Evolutionary conservation across 176 grass and related monocot species (phyloP).

Genomic region (Triticum timopheevii): DNA sequence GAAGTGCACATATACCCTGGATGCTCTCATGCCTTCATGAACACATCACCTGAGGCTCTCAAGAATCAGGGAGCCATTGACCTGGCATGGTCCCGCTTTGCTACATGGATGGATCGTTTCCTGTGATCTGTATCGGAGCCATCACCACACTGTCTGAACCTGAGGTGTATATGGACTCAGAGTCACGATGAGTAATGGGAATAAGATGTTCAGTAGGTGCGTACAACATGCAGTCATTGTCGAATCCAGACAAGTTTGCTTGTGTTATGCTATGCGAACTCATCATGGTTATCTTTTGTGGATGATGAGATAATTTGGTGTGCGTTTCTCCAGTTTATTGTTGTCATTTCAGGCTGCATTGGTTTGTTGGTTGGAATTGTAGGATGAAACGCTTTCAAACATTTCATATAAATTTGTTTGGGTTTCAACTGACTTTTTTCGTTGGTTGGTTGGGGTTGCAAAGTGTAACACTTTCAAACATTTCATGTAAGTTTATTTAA

Average conservation of each 20-base stretch:
- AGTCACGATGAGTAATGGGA: neutral
- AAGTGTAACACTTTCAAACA: neutral
- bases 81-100: slow-evolving; percentile 81
- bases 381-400: neutral
- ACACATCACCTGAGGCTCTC: slow-evolving; percentile 65
- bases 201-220: slow-evolving; percentile 22
- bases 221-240: neutral
- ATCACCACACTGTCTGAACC: neutral
- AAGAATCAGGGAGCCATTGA: slow-evolving; percentile 53
- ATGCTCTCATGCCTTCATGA: slow-evolving; percentile 85
- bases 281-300: neutral
- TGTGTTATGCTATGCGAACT: neutral
- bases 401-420: no score
- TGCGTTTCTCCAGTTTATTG: no score
- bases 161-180: neutral
- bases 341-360: no score
- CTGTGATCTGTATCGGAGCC: slow-evolving; percentile 34
- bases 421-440: no score
- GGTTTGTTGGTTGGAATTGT: neutral
- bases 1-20: slow-evolving; percentile 85
- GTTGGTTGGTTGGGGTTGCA: neutral
- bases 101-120: slow-evolving; percentile 75
- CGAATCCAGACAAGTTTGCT: slow-evolving; percentile 14
- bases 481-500: no score
- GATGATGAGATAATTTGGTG: no score